Evolutionary conservation across 495 filamentous ascomycete species (phyloP).

Genomic region (Aspergillus olivimuriae): DNA sequence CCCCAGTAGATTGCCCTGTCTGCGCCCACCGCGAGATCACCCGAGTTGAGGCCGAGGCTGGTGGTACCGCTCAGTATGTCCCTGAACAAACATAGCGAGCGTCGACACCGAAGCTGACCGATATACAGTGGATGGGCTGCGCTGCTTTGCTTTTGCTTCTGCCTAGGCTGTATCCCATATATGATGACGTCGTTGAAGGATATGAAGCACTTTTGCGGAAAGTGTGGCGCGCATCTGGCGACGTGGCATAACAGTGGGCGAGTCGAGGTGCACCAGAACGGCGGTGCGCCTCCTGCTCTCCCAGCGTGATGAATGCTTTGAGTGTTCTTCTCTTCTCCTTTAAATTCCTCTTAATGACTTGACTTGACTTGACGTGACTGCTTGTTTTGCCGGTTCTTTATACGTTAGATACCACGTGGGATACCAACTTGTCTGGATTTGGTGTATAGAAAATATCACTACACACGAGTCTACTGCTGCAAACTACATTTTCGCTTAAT

Average conservation of each 20-base stretch:
- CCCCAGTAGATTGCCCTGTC: constrained; percentile 44
- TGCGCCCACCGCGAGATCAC: constrained; percentile 45
- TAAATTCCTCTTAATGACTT: no score
- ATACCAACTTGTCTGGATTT: neutral
- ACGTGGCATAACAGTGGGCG: constrained; percentile 48
- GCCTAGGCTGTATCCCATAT: constrained; percentile 49
- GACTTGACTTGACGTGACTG: neutral
- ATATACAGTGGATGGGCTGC: constrained; percentile 42
- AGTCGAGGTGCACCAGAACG: constrained; percentile 35
- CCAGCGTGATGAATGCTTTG: no score
- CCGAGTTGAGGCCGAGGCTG: constrained; percentile 27
- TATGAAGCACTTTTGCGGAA: constrained; percentile 44
- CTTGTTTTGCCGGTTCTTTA: neutral
- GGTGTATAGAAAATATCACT: no score
- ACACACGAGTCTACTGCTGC: no score
- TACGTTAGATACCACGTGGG: neutral
- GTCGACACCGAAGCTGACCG: neutral
- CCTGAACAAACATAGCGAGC: no score
- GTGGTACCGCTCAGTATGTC: constrained; percentile 48
- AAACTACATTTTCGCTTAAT: no score
- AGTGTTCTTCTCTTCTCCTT: neutral
- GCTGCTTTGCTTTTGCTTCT: constrained; percentile 38
- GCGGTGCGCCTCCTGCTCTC: no score
- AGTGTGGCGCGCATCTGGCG: constrained; percentile 41
- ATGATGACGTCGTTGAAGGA: constrained; percentile 45